Base-by-base conservation (phyloP, 768 basidiomycete species). In the Suillus alpinus region DNA sequence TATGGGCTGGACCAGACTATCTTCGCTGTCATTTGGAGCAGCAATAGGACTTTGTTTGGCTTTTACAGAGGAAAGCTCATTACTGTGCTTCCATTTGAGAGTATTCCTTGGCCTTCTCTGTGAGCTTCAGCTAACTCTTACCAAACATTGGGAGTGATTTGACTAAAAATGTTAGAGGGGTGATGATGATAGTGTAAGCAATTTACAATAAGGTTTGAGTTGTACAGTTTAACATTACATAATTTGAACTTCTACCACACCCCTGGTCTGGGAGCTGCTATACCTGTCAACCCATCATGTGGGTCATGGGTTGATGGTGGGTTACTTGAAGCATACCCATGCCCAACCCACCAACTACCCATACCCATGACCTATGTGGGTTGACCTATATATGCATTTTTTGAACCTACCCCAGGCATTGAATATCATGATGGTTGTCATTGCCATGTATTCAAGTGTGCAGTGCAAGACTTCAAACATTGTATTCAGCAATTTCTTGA, bases 341-440 rank as follows among this genome's bases (percentile, higher is more conserved):
- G 18, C 18, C 40, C 18, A 2, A 41, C 56, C 56, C 56, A 57
- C 39, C 14, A 26, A 44, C 29, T 44, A 57, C 43, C 31, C 57
- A 43, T 57, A 44, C 41, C 56, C 56, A 57, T 43, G 31, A 57
- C 56, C 37, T 39, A 57, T 12, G 36, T 57, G 39, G 39, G 56
- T 57, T 23, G 18, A 9, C 37, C 56, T n/a, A n/a, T n/a, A n/a
- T n/a, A n/a, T n/a, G n/a, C n/a, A n/a, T n/a, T n/a, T n/a, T n/a
- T n/a, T n/a, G n/a, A n/a, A n/a, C n/a, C n/a, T n/a, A n/a, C n/a
- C n/a, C n/a, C n/a, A n/a, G n/a, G n/a, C n/a, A n/a, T n/a, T n/a
- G n/a, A n/a, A n/a, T n/a, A n/a, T n/a, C n/a, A n/a, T n/a, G n/a
- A n/a, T n/a, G n/a, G n/a, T n/a, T n/a, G n/a, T n/a, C n/a, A n/a